Conservation (phyloP, 225 moss, liverwort and hornwort species). For the Pleurozium schreberi region DNA sequence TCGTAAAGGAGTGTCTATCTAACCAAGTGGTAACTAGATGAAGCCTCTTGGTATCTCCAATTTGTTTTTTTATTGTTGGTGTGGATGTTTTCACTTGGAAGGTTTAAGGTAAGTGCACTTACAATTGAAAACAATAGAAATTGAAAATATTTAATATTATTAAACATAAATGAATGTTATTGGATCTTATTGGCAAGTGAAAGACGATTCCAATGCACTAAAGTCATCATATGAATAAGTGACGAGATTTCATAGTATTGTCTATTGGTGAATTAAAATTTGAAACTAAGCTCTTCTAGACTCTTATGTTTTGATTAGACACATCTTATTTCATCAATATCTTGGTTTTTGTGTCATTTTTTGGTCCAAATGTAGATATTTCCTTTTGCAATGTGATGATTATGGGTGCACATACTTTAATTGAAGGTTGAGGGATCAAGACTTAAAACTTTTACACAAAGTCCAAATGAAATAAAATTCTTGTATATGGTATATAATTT, state of each 20-base stretch:
- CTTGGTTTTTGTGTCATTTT: fast-evolving
- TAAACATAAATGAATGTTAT: too few species aligned
- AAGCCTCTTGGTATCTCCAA: background rate
- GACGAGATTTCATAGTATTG: background rate
- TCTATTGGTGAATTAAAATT: background rate
- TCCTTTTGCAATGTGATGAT: background rate
- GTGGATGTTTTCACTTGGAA: background rate
- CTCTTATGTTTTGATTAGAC: background rate
- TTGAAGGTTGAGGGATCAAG: too few species aligned
- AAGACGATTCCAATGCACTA: background rate
- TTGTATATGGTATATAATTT: too few species aligned
- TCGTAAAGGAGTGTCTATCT: background rate
- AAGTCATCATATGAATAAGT: background rate
- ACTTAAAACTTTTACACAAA: too few species aligned
- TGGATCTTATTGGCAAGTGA: background rate
- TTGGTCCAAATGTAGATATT: background rate
- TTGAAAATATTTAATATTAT: background rate
- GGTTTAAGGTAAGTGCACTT: too few species aligned
- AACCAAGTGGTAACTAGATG: background rate
- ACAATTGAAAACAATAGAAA: too few species aligned
- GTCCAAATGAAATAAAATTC: background rate
- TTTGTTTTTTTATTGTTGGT: background rate
- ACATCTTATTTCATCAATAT: background rate
- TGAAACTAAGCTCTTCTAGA: too few species aligned
- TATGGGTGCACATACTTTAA: background rate